These are phyloP conservation scores for Malassezia equina DNA, from an alignment of 1,284 basidiomycete genomes.

Conservation along the genomic window DNA sequence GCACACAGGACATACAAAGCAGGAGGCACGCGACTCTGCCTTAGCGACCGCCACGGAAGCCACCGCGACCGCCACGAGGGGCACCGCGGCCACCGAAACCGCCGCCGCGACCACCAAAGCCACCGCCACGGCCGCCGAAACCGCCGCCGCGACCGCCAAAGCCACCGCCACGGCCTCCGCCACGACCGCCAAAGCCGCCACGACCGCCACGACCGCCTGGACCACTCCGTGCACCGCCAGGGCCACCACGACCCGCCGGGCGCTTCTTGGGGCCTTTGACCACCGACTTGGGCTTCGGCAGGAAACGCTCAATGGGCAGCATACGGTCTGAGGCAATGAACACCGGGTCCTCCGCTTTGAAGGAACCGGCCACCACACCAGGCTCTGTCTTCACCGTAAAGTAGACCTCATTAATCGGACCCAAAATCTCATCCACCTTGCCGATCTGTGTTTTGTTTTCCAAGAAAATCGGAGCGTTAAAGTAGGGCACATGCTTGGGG, in stretches of 20 bases:
- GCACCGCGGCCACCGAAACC: constrained; percentile 31
- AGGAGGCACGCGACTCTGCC: background rate
- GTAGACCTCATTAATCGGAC: constrained; percentile 96
- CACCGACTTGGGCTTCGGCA: constrained; percentile 78
- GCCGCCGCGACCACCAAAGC: constrained; percentile 21
- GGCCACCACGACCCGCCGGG: constrained; percentile 42
- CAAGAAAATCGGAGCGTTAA: constrained; percentile 98
- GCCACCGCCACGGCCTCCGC: constrained; percentile 1
- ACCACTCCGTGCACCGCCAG: constrained; percentile 31
- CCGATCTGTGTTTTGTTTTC: constrained; percentile 94
- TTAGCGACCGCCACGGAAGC: constrained; percentile 10
- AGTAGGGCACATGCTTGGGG: constrained; percentile 66
- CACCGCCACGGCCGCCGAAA: background rate
- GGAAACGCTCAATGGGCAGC: constrained; percentile 87
- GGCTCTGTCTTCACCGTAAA: constrained; percentile 96
- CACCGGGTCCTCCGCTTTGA: constrained; percentile 95
- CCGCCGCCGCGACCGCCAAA: background rate
- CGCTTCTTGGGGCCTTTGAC: constrained; percentile 30
- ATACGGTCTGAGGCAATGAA: constrained; percentile 94
- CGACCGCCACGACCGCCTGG: constrained; percentile 27
- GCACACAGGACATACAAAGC: background rate
- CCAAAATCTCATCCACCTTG: constrained; percentile 90
- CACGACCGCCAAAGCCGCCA: constrained; percentile 20
- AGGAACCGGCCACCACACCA: constrained; percentile 88
- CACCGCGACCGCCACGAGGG: constrained; percentile 1